Evolutionary conservation across 1,284 basidiomycete species (phyloP), one percentile per base, ranked within the genome.

Genomic region (Marasmius fiardii): DNA sequence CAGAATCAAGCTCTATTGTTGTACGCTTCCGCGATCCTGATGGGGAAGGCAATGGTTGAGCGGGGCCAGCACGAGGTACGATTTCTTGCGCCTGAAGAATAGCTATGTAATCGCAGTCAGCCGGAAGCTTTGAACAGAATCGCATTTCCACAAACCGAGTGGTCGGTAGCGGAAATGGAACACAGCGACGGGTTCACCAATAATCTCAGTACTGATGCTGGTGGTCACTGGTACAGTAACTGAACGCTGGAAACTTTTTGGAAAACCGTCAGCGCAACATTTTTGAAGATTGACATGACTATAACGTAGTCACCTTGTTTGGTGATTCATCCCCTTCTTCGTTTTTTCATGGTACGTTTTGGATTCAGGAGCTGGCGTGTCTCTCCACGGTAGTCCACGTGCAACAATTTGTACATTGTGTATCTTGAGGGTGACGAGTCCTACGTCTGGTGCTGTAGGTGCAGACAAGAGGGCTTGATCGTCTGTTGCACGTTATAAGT

Each of bases 51-150:
- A 16, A 20, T 26, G 10, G 47, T 31, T 49, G 47, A 14, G 47
- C n/a, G 5, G 47, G 5, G 16, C 4, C 26, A 1, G 39, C 6
- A 31, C 26, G 39, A 24, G 54, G 54, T 7, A 49, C 54, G 10
- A 55, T 55, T 3, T 41, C 54, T 11, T 51, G 41, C 5, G 54
- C 54, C 21, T 43, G 54, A 31, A 55, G 48, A 20, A 55, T 33
- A 2, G 41, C 54, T 55, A 41, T 12, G 8, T n/a, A 4, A 12
- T 24, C 28, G 2, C 14, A 23, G 33, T 39, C 3, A 24, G 23
- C 8, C 14, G n/a, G 7, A 21, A 16, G 34, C 4, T 2, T 20
- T 11, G 43, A 21, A n/a, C 2, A 37, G 23, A 7, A 37, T 18
- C 33, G 12, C 7, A 4, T 1, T 11, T 12, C 21, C 7, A 41